Evolutionary conservation across 176 grass and related monocot genomes (phyloP), one percentile per base, ranked within the genome.

Genomic region (Dendrocalamus sinicus): DNA sequence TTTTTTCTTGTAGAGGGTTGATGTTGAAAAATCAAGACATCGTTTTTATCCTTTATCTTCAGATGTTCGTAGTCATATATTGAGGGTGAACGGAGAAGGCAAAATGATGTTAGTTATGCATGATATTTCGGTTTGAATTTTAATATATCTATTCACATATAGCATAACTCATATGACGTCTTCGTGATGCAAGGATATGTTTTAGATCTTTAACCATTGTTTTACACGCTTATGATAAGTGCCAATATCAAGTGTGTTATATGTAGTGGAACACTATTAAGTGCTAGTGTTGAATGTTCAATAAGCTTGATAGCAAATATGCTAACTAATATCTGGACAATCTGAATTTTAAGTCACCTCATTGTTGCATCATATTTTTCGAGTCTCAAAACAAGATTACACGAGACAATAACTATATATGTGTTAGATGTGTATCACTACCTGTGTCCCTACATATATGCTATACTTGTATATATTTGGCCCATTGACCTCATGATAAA

Each of bases 1-100:
- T 83, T 43, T 79, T 24, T 77, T 78, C 57, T 70, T 79, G 51
- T 70, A 96, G 96, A 94, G 96, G 81, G 88, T 94, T 67, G 96
- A 96, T 80, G 75, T 94, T 64, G 96, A 99, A 89, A 99, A 99
- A 85, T 84, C 96, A 78, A 91, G 84, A 8, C 96, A 96, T 88
- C 90, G 58, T 55, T 89, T 91, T 89, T 91, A 91, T 76, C 88
- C 87, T 37, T 86, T 99, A 78, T 92, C 93, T 67, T 91, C 93
- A 79, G 96, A 99, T 88, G 96, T 99, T 82, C 90, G 89, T 30
- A 81, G 87, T 79, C 96, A 99, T 55, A 96, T 99, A 84, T 58
- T 96, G 84, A 90, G 65, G 72, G 91, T 95, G 84, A 99, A 99
- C 81, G 71, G 86, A 74, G 93, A 99, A 92, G 94, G 90, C 88